phyloP scores from a whole-genome alignment of 2,329 filamentous ascomycete species.

The Cladosporium sp. region DNA sequence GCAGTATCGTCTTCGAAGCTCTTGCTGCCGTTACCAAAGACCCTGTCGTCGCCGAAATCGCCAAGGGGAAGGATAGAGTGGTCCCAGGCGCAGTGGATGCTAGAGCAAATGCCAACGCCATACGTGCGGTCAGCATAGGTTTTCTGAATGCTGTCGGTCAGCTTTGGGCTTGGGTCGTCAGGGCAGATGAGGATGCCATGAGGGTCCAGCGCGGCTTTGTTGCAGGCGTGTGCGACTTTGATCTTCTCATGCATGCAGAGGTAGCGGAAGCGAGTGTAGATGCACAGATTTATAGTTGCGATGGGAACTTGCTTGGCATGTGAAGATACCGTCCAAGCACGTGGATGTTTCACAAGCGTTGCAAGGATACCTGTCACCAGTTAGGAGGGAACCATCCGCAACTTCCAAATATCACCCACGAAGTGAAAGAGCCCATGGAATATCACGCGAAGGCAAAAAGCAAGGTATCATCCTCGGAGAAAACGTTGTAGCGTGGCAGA shows the following conservation, averaged over 20 bases:
- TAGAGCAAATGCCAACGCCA: constrained; percentile 16
- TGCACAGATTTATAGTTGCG: constrained; percentile 13
- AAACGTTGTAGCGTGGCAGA: too few relatives aligned
- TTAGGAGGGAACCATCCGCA: too few relatives aligned
- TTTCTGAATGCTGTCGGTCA: constrained; percentile 8
- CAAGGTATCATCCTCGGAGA: too few relatives aligned
- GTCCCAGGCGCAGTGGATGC: constrained; percentile 14
- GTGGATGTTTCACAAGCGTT: too few relatives aligned
- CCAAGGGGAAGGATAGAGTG: not conserved
- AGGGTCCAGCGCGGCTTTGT: constrained; percentile 6
- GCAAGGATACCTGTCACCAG: too few relatives aligned
- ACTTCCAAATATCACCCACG: too few relatives aligned
- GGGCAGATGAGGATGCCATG: constrained; percentile 14
- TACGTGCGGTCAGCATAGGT: constrained; percentile 1
- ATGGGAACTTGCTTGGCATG: not conserved
- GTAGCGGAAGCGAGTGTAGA: constrained; percentile 16
- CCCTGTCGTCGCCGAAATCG: constrained; percentile 17
- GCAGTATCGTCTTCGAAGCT: constrained; percentile 24
- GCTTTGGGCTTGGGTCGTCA: constrained; percentile 4
- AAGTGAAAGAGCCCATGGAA: too few relatives aligned
- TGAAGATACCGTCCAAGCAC: too few relatives aligned
- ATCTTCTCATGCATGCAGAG: constrained; percentile 16
- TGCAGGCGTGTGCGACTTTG: constrained; percentile 15
- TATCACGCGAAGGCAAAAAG: too few relatives aligned
- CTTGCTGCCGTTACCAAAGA: constrained; percentile 25